Evolutionary conservation across 2,329 filamentous ascomycete species (phyloP), one percentile per base, ranked within the genome.

Genomic region (Penicillium sp.): DNA sequence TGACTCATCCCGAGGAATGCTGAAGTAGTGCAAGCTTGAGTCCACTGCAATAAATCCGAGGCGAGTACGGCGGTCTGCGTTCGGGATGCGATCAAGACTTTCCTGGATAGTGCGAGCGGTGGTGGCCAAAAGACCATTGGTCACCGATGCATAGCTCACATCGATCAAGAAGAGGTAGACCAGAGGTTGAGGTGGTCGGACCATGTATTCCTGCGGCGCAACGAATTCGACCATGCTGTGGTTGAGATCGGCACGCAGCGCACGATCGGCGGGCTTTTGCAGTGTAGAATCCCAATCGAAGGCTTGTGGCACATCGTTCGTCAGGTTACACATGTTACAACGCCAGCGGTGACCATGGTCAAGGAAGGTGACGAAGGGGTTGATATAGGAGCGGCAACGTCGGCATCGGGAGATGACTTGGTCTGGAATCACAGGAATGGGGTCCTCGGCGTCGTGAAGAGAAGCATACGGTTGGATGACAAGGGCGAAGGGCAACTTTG

Each of bases 301-400:
- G 38, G 92, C 92, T 76, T 99, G 94, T n/a, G 94, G 94, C 39
- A 97, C 93, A 68, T 99, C 94, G 73, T 99, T 99, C 66, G 92
- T 97, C 63, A 99, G 82, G 76, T 96, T 97, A 77, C 94, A 99
- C 92, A 99, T 97, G 78, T 99, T 99, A 80, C 94, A 99, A 70
- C 93, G 88, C 94, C 94, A 99, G 71, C 94, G 86, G 78, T 99
- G 94, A 46, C 94, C 94, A 71, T 97, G 91, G 69, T 99, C 94
- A 60, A 99, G 80, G 79, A 99, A 99, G 46, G 91, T 91, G 58
- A 96, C 94, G 67, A 93, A 99, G 13, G 94, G 92, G 74, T 97
- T 97, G 81, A 97, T 97, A 75, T 97, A 97, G 55, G 93, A 94
- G 67, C 94, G 84, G 78, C 94, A 99, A 77, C 94, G 88, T 75